These are phyloP conservation scores for Bolboschoenoplectus hybrid DNA, from an alignment of 202 grass and related monocot genomes.

Conservation along the genomic window DNA sequence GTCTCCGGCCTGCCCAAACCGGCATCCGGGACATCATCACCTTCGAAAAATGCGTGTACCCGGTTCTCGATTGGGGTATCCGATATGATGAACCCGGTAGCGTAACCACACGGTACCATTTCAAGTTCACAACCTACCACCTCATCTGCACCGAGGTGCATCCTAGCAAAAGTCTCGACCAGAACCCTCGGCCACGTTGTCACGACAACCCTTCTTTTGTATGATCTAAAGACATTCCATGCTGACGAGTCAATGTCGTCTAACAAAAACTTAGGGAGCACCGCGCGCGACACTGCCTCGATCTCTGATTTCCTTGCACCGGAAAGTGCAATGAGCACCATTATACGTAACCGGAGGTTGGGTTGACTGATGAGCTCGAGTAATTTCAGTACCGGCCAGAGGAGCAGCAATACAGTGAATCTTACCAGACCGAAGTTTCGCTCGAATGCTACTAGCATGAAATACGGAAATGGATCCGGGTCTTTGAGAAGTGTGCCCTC, in stretches of 20 bases:
- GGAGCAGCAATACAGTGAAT: constrained; percentile 48
- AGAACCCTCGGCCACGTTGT: constrained; percentile 67
- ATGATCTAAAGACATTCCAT: constrained; percentile 56
- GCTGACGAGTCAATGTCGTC: constrained; percentile 73
- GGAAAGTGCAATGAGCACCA: constrained; percentile 53
- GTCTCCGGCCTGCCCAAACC: constrained; percentile 48
- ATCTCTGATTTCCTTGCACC: constrained; percentile 57
- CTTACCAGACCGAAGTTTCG: constrained; percentile 55
- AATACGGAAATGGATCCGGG: constrained; percentile 63
- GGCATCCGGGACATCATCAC: constrained; percentile 40
- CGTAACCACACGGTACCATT: constrained; percentile 44
- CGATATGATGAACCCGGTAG: constrained; percentile 45
- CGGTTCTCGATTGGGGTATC: not conserved
- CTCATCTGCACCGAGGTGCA: constrained; percentile 78
- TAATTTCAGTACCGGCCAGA: constrained; percentile 50
- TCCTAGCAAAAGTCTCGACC: constrained; percentile 72
- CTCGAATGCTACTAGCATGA: constrained; percentile 90
- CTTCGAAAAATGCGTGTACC: constrained; percentile 45
- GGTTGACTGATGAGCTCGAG: constrained; percentile 17
- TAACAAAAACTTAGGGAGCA: constrained; percentile 94
- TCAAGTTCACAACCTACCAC: constrained; percentile 70
- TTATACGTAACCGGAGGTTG: constrained; percentile 45
- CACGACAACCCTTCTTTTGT: constrained; percentile 56
- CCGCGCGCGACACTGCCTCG: constrained; percentile 73
- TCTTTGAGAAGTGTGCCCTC: constrained; percentile 67